These are phyloP conservation scores for Marasmius oreades DNA, from an alignment of 1,284 basidiomycete species.

Conservation along the genomic window DNA sequence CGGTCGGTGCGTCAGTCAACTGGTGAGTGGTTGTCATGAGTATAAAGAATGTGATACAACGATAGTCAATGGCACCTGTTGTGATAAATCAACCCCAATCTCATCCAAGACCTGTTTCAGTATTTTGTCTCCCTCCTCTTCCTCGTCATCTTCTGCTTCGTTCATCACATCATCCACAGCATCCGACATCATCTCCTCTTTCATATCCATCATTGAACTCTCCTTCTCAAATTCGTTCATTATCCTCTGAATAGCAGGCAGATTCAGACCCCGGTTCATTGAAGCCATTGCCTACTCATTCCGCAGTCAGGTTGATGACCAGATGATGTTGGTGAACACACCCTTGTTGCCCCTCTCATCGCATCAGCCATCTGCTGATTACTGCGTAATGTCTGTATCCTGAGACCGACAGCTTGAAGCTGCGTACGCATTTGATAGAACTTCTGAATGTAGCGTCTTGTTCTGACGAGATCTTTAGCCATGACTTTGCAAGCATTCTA, in stretches of 20 bases:
- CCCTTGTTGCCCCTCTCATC: conserved; percentile 96
- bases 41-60: conserved; percentile 4
- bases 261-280: conserved; percentile 95
- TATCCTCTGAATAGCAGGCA: conserved; percentile 92
- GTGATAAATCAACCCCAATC: conserved; percentile 90
- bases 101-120: conserved; percentile 96
- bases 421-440: conserved; percentile 99
- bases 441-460: conserved; percentile 93
- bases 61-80: conserved; percentile 61
- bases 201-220: conserved; percentile 99
- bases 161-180: conserved; percentile 99
- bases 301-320: neutral
- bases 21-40: conserved; percentile 28
- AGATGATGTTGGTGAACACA: conserved; percentile 35
- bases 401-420: conserved; percentile 91
- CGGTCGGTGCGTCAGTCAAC: conserved; percentile 83
- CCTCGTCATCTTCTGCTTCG: conserved; percentile 86
- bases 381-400: conserved; percentile 94
- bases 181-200: conserved; percentile 99
- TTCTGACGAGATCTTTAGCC: conserved; percentile 97
- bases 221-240: conserved; percentile 99
- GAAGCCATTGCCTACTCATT: conserved; percentile 86
- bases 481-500: conserved; percentile 98
- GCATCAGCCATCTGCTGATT: conserved; percentile 99
- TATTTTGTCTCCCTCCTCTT: conserved; percentile 95